Percentiles rank a stretch among this genome's conserved stretches.
These are phyloP conservation scores for Venturiaceae sp. DNA, from an alignment of 2,329 filamentous ascomycete genomes.

Conservation along the genomic window DNA sequence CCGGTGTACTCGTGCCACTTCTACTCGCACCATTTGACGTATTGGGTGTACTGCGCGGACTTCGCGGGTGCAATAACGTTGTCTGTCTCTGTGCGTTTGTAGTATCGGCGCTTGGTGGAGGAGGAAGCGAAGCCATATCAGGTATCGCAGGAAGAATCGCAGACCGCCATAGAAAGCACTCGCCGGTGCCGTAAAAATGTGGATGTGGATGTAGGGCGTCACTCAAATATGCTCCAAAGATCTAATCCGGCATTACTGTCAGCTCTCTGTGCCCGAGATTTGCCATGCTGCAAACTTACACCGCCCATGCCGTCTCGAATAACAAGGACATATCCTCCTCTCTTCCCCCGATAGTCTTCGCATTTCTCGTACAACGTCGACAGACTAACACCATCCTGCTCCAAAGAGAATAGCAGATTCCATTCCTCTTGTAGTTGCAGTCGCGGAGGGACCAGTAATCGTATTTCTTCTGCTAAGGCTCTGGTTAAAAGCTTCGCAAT, in stretches of 20 bases:
- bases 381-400: conserved; percentile 83
- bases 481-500: conserved; percentile 58
- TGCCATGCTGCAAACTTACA: conserved; percentile 37
- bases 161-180: conserved; percentile 87
- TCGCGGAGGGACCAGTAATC: conserved; percentile 76
- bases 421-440: conserved; percentile 82
- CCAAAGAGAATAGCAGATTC: conserved; percentile 78
- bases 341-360: conserved; percentile 52
- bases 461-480: conserved; percentile 82
- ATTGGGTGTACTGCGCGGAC: conserved; percentile 6
- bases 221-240: conserved; percentile 91
- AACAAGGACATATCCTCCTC: conserved; percentile 84
- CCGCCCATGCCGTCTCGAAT: conserved; percentile 68
- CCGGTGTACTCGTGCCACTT: conserved; percentile 48
- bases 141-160: conserved; percentile 49
- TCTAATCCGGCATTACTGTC: conserved; percentile 19
- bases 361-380: conserved; percentile 77
- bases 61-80: conserved; percentile 32
- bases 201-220: conserved; percentile 72
- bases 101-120: conserved; percentile 59
- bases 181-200: conserved; percentile 90
- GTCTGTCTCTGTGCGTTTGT: conserved; percentile 52
- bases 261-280: conserved; percentile 7
- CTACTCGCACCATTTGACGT: conserved; percentile 20
- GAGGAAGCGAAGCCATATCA: conserved; percentile 47